Conservation (phyloP, 2,329 filamentous ascomycete species). For the Neodidymelliopsis sp. region DNA sequence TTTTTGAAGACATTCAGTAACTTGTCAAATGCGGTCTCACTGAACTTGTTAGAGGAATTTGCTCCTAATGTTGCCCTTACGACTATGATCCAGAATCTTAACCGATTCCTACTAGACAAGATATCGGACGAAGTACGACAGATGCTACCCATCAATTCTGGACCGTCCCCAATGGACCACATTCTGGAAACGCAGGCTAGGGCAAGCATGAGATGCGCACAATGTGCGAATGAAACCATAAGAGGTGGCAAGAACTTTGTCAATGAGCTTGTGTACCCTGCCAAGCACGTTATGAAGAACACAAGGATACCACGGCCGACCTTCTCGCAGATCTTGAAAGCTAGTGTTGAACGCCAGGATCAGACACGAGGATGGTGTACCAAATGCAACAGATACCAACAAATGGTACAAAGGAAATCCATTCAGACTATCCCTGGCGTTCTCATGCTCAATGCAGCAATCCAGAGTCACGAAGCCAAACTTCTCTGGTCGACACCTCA, state of each 20-base stretch:
- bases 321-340: slow-evolving; percentile 92
- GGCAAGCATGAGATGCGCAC: slow-evolving; percentile 80
- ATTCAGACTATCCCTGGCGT: slow-evolving; percentile 83
- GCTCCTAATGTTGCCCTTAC: slow-evolving; percentile 75
- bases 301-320: slow-evolving; percentile 62
- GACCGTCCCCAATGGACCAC: slow-evolving; percentile 69
- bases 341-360: slow-evolving; percentile 87
- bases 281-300: slow-evolving; percentile 62
- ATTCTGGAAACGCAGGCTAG: slow-evolving; percentile 75
- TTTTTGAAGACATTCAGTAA: slow-evolving; percentile 88
- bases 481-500: slow-evolving; percentile 87
- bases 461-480: slow-evolving; percentile 75
- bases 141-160: slow-evolving; percentile 66
- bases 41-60: slow-evolving; percentile 87
- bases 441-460: slow-evolving; percentile 84
- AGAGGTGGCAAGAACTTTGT: slow-evolving; percentile 80
- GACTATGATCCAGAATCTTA: slow-evolving; percentile 83
- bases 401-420: slow-evolving; percentile 82
- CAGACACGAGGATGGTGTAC: slow-evolving; percentile 93
- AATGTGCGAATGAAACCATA: slow-evolving; percentile 86
- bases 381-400: slow-evolving; percentile 88
- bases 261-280: slow-evolving; percentile 85
- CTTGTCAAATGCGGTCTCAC: slow-evolving; percentile 75
- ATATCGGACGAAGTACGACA: slow-evolving; percentile 79
- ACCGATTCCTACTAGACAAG: slow-evolving; percentile 83